Conservation (phyloP, 176 grass and related monocot genomes). For the Otatea glauca region DNA sequence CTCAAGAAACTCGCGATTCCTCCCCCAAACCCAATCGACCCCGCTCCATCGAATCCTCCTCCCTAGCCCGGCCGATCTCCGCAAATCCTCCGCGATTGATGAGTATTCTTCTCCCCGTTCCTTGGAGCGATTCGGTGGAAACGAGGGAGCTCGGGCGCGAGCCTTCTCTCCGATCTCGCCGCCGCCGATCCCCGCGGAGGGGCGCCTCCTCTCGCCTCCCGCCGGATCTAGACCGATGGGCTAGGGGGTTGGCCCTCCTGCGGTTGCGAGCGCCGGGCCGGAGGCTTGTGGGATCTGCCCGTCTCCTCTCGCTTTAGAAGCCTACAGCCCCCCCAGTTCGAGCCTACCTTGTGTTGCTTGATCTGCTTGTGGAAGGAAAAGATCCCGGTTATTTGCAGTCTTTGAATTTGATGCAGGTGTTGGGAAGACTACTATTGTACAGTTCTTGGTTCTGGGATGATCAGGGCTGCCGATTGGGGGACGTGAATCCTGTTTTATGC, state of each 20-base stretch:
- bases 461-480: background rate
- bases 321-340: background rate
- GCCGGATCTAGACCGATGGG: conserved; percentile 41
- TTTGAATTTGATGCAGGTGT: conserved; percentile 1
- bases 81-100: conserved; percentile 44
- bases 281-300: conserved; percentile 28
- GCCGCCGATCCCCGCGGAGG: conserved; percentile 26
- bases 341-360: background rate
- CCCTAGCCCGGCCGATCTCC: background rate
- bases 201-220: conserved; percentile 15
- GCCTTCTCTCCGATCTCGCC: conserved; percentile 30
- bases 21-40: too few species aligned
- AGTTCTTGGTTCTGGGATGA: conserved; percentile 8
- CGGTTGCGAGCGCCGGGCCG: conserved; percentile 33
- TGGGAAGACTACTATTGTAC: background rate
- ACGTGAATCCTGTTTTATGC: conserved; percentile 16
- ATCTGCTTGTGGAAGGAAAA: background rate
- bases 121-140: conserved; percentile 48
- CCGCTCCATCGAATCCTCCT: background rate
- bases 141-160: conserved; percentile 44
- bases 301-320: background rate
- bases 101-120: conserved; percentile 47
- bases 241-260: conserved; percentile 28
- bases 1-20: too few species aligned
- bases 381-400: background rate